Conservation (phyloP, 2,329 filamentous ascomycete species). For the Aureobasidium vineae region DNA sequence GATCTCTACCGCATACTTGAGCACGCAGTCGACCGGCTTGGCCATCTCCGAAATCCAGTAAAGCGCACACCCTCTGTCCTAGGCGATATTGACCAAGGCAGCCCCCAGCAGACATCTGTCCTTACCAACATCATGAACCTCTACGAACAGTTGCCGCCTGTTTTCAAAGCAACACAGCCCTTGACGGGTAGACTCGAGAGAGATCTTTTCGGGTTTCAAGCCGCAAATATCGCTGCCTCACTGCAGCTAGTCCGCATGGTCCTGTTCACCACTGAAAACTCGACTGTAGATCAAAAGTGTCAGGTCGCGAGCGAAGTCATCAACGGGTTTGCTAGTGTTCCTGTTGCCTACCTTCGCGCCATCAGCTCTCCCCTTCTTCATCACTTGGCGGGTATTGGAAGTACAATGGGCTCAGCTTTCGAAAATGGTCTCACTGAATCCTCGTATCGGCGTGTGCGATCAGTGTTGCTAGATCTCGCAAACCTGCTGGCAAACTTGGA, state of each 20-base stretch:
- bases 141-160: constrained; percentile 19
- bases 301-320: constrained; percentile 48
- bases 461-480: constrained; percentile 47
- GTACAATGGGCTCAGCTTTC: constrained; percentile 51
- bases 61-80: constrained; percentile 1
- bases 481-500: constrained; percentile 49
- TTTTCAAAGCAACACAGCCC: constrained; percentile 26
- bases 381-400: constrained; percentile 51
- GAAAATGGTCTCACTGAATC: constrained; percentile 46
- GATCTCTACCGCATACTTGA: constrained; percentile 57
- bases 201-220: constrained; percentile 50
- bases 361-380: constrained; percentile 52
- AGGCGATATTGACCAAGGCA: background rate
- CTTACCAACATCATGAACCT: constrained; percentile 21
- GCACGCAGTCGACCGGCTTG: constrained; percentile 36
- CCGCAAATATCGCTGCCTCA: constrained; percentile 53
- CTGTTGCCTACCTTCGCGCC: constrained; percentile 47
- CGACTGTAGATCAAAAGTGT: constrained; percentile 46
- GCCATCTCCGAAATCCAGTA: constrained; percentile 31
- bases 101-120: background rate
- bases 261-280: constrained; percentile 34
- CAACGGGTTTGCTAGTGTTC: constrained; percentile 45
- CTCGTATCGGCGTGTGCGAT: constrained; percentile 45
- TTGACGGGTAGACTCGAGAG: constrained; percentile 27
- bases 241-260: constrained; percentile 51